A percentile compares a stretch with the other conserved stretches of the same genome.
phyloP scores from a whole-genome alignment of 495 filamentous ascomycete species.

The Annulohypoxylon bovei region DNA sequence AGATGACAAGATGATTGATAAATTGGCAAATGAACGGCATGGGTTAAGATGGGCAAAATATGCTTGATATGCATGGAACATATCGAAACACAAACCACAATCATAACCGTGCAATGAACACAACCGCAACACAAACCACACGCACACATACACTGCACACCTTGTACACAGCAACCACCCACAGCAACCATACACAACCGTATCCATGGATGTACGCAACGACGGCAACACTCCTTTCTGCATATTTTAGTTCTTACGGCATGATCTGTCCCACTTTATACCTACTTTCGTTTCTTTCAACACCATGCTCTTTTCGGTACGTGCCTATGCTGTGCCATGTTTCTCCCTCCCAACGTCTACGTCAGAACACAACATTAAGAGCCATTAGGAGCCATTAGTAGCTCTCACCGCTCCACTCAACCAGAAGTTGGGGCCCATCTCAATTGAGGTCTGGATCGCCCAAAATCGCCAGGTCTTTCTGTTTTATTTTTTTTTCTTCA shows the following conservation, averaged over 20 bases:
- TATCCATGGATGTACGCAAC: background rate
- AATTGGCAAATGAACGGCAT: slow-evolving; percentile 28
- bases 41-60: slow-evolving; percentile 8
- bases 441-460: slow-evolving; percentile 41
- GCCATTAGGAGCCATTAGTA: slow-evolving; percentile 24
- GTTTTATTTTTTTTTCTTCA: slow-evolving; percentile 29
- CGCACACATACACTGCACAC: slow-evolving; percentile 4
- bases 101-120: background rate
- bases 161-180: background rate
- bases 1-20: slow-evolving; percentile 41
- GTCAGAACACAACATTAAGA: slow-evolving; percentile 41
- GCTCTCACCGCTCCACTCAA: slow-evolving; percentile 40
- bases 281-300: slow-evolving; percentile 8
- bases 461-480: slow-evolving; percentile 31
- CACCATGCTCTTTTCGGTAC: background rate
- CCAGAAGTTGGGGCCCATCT: slow-evolving; percentile 32
- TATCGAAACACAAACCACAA: background rate
- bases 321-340: background rate
- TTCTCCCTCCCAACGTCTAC: slow-evolving; percentile 24
- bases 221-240: background rate
- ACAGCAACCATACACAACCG: background rate
- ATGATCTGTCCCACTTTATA: slow-evolving; percentile 37
- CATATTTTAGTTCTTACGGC: slow-evolving; percentile 36
- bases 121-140: background rate
- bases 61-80: background rate